Conservation (phyloP, 2,329 filamentous ascomycete genomes). For the Sarocladium brachiariae region DNA sequence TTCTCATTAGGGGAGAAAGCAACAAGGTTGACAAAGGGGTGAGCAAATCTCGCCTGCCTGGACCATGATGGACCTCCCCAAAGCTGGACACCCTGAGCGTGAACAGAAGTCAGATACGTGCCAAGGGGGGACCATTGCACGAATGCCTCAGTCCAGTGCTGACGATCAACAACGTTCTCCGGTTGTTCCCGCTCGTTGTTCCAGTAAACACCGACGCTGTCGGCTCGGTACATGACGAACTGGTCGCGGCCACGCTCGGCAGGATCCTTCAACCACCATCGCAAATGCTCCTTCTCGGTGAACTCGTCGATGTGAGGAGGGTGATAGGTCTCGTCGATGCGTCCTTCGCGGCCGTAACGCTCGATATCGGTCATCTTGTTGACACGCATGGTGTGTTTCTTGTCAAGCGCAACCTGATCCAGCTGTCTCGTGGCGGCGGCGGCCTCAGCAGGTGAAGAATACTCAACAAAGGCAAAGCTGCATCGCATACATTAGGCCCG, state of each 20-base stretch:
- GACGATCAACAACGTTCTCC: conserved; percentile 83
- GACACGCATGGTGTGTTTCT: conserved; percentile 89
- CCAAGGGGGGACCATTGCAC: conserved; percentile 96
- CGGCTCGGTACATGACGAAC: conserved; percentile 88
- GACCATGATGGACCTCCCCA: conserved; percentile 91
- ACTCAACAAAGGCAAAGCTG: conserved; percentile 97
- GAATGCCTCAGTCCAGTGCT: conserved; percentile 97
- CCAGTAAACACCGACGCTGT: conserved; percentile 93
- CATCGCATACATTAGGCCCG: too few species aligned
- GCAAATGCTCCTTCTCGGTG: conserved; percentile 84
- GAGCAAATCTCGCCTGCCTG: conserved; percentile 85
- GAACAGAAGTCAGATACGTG: conserved; percentile 89
- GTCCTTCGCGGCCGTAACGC: conserved; percentile 87
- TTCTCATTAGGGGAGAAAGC: conserved; percentile 92
- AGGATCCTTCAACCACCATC: conserved; percentile 85
- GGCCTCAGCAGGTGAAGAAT: conserved; percentile 83
- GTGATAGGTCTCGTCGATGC: conserved; percentile 85
- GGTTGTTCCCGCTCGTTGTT: conserved; percentile 92
- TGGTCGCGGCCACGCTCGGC: conserved; percentile 80
- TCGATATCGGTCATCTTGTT: conserved; percentile 99
- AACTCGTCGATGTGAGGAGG: conserved; percentile 79
- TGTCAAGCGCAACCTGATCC: conserved; percentile 82
- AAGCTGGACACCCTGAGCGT: conserved; percentile 92
- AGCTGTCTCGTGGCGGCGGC: conserved; percentile 83
- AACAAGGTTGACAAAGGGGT: conserved; percentile 91